Evolutionary conservation across 495 filamentous ascomycete genomes (phyloP).

Genomic region (Penicillium simplicissimum): DNA sequence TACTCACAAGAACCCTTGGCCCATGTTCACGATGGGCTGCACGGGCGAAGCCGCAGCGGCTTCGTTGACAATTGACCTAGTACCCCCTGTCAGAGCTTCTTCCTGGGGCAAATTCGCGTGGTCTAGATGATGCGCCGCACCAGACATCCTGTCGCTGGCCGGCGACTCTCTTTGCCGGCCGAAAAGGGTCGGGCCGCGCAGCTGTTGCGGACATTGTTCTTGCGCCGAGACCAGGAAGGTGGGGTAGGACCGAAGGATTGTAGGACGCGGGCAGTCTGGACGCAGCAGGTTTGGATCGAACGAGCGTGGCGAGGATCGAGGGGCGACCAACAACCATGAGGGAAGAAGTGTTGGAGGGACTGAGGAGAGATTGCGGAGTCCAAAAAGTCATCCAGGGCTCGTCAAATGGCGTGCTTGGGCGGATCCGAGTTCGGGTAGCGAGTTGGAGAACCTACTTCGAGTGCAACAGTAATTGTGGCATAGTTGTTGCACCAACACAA

Average conservation of each 20-base stretch:
- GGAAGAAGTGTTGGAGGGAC: conserved; percentile 12
- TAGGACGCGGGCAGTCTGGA: conserved; percentile 7
- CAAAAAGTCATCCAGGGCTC: not conserved
- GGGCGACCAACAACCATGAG: conserved; percentile 16
- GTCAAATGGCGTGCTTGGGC: conserved; percentile 26
- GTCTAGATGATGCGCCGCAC: conserved; percentile 45
- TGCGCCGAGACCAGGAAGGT: conserved; percentile 24
- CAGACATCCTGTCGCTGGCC: conserved; percentile 91
- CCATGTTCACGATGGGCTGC: conserved; percentile 93
- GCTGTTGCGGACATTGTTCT: conserved; percentile 48
- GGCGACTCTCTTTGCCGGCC: conserved; percentile 77
- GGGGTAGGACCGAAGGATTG: conserved; percentile 23
- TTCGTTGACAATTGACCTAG: conserved; percentile 94
- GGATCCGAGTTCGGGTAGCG: conserved; percentile 18
- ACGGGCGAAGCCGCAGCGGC: conserved; percentile 79
- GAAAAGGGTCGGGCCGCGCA: conserved; percentile 52
- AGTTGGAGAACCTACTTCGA: not conserved
- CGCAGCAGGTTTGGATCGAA: conserved; percentile 8
- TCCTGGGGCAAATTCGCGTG: not conserved
- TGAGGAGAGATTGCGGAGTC: conserved; percentile 4
- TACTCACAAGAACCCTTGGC: conserved; percentile 85
- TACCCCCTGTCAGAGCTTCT: conserved; percentile 1
- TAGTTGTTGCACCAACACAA: too few relatives aligned
- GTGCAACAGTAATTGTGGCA: not conserved
- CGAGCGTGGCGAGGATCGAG: conserved; percentile 6